Percentiles rank a stretch among this genome's conserved stretches.
Evolutionary conservation across 2,329 filamentous ascomycete genomes (phyloP).

Genomic region (Penicillium sp.): DNA sequence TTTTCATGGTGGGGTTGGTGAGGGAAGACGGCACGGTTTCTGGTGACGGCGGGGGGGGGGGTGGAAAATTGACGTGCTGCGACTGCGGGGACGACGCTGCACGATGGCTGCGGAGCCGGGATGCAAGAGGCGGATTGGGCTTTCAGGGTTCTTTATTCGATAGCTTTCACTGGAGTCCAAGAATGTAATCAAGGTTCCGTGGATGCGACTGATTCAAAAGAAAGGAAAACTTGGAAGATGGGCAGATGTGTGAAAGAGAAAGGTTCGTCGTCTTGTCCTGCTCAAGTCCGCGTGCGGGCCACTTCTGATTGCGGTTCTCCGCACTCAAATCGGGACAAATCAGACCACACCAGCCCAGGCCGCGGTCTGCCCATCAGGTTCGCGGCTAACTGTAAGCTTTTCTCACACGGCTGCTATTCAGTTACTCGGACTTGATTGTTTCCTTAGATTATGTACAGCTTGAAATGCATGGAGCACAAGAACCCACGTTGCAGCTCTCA

Average conservation of each 20-base stretch:
- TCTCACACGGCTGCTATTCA: slow-evolving; percentile 9
- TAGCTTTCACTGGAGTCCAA: too few species aligned
- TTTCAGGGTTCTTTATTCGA: too few species aligned
- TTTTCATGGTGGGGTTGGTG: slow-evolving; percentile 29
- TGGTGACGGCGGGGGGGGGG: slow-evolving; percentile 5
- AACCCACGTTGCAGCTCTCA: slow-evolving; percentile 11
- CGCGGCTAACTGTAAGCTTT: not conserved
- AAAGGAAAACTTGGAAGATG: too few species aligned
- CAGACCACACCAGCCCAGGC: not conserved
- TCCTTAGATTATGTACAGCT: slow-evolving; percentile 28
- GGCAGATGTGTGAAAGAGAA: too few species aligned
- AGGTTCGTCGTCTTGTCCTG: slow-evolving; percentile 13
- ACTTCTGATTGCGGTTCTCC: slow-evolving; percentile 6
- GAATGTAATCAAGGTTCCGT: too few species aligned
- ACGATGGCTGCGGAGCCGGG: too few species aligned
- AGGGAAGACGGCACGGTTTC: slow-evolving; percentile 4
- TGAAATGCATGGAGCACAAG: slow-evolving; percentile 18
- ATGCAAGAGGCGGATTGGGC: too few species aligned
- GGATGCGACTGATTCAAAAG: not conserved
- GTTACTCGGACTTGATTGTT: slow-evolving; percentile 21
- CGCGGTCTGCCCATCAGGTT: too few species aligned
- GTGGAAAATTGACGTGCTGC: slow-evolving; percentile 11
- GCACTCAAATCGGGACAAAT: not conserved
- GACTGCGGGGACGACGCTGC: slow-evolving; percentile 19
- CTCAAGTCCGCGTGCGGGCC: slow-evolving; percentile 10